A percentile compares a stretch with the other conserved stretches of the same genome.
phyloP scores from a whole-genome alignment of 2,329 filamentous ascomycete genomes.

The Coleophoma cylindrospora region DNA sequence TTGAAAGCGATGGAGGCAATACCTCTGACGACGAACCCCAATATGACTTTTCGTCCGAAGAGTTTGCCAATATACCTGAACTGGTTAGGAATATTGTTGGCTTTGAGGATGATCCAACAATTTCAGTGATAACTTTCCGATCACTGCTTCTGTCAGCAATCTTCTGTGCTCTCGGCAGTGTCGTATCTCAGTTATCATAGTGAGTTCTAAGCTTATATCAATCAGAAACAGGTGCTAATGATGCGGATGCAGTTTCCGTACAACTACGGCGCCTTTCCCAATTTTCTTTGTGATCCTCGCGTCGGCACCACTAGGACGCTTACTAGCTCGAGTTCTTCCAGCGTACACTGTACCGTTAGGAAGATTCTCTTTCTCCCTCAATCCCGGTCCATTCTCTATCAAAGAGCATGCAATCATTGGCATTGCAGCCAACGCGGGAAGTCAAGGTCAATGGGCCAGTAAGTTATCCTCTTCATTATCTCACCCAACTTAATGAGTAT shows the following conservation, averaged over 20 bases:
- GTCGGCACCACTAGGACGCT: neutral
- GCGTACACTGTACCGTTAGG: neutral
- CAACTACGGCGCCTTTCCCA: neutral
- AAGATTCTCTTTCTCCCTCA: conserved; percentile 21
- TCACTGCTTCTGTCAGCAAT: neutral
- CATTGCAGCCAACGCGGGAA: conserved; percentile 41
- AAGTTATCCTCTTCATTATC: neutral
- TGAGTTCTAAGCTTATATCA: neutral
- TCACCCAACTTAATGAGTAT: neutral
- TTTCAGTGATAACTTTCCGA: neutral
- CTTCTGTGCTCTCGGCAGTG: neutral
- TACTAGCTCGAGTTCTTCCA: neutral
- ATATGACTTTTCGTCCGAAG: neutral
- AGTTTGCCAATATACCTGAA: neutral
- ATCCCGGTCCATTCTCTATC: conserved; percentile 62
- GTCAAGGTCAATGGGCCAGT: neutral
- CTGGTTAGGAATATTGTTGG: neutral
- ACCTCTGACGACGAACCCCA: neutral
- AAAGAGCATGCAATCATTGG: conserved; percentile 64
- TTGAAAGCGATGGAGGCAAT: neutral
- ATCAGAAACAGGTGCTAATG: neutral
- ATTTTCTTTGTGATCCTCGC: neutral
- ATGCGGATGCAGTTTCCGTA: neutral
- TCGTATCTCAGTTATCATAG: neutral
- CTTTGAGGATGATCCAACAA: neutral